Evolutionary conservation across 2,329 filamentous ascomycete species (phyloP).

Genomic region (Aspergillus candidus): DNA sequence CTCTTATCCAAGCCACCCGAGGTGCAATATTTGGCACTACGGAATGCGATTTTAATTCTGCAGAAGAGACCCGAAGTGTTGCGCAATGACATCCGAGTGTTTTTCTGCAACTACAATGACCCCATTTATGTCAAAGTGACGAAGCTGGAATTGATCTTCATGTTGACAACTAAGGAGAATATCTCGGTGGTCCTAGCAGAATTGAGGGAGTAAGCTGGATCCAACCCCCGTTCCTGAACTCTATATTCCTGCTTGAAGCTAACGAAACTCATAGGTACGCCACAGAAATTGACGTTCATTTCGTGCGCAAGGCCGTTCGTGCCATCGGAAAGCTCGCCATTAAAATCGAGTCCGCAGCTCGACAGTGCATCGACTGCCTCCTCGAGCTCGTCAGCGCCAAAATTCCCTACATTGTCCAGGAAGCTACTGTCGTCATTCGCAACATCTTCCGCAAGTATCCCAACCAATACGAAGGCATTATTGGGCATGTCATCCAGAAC

Average conservation of each 20-base stretch:
- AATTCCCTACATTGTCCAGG: slow-evolving; percentile 96
- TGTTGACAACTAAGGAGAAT: slow-evolving; percentile 92
- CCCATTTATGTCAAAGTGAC: slow-evolving; percentile 99
- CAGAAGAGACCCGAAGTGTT: slow-evolving; percentile 89
- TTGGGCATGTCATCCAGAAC: slow-evolving; percentile 90
- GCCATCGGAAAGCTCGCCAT: slow-evolving; percentile 97
- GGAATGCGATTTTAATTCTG: slow-evolving; percentile 89
- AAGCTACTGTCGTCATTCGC: slow-evolving; percentile 95
- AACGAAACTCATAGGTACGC: slow-evolving; percentile 55
- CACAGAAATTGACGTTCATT: slow-evolving; percentile 97
- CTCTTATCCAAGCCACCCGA: slow-evolving; percentile 92
- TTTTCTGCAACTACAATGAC: slow-evolving; percentile 99
- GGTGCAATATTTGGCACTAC: slow-evolving; percentile 92
- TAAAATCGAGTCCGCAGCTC: slow-evolving; percentile 93
- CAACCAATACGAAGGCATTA: slow-evolving; percentile 97
- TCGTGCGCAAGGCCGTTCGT: slow-evolving; percentile 93
- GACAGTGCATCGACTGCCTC: slow-evolving; percentile 84
- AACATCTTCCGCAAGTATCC: slow-evolving; percentile 99
- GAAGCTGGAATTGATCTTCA: slow-evolving; percentile 97
- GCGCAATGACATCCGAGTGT: slow-evolving; percentile 93
- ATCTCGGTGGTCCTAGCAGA: slow-evolving; percentile 94
- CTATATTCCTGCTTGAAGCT: slow-evolving; percentile 3
- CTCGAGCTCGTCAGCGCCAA: slow-evolving; percentile 95
- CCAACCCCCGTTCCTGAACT: neutral
- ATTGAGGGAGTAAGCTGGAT: slow-evolving; percentile 64